Percentiles rank a stretch among this genome's conserved stretches.
These are phyloP conservation scores for Skeletonema menzelii DNA, from an alignment of 108 stramenopile genomes.

Conservation along the genomic window DNA sequence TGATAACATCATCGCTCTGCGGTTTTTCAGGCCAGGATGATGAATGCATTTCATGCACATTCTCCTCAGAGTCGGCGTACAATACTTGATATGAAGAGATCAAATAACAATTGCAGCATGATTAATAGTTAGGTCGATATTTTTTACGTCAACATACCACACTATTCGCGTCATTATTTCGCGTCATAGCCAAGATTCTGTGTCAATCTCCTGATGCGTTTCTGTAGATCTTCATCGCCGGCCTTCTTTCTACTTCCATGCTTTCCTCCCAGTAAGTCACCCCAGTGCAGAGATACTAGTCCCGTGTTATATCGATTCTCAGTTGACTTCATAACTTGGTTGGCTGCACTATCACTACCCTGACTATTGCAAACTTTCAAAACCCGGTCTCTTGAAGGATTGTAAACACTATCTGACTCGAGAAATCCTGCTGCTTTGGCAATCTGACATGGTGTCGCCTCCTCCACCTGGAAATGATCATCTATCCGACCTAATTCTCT, in stretches of 20 bases:
- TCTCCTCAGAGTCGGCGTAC: too few relatives aligned
- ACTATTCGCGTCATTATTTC: neutral
- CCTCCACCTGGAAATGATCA: constrained; percentile 44
- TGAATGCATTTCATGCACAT: too few relatives aligned
- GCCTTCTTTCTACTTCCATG: constrained; percentile 43
- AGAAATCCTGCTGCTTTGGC: constrained; percentile 51
- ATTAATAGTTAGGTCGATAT: too few relatives aligned
- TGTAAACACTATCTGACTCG: constrained; percentile 44
- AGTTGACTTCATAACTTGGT: constrained; percentile 26
- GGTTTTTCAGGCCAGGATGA: too few relatives aligned
- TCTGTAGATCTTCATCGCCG: constrained; percentile 31
- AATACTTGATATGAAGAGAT: too few relatives aligned
- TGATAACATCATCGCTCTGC: too few relatives aligned
- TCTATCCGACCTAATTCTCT: constrained; percentile 32
- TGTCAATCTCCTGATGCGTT: constrained; percentile 21
- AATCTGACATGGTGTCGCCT: constrained; percentile 46
- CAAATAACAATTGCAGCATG: too few relatives aligned
- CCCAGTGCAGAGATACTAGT: constrained; percentile 40
- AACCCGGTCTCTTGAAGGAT: constrained; percentile 42
- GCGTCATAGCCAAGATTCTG: constrained; percentile 19
- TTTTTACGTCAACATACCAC: neutral
- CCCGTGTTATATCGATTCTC: constrained; percentile 32
- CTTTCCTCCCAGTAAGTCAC: constrained; percentile 53
- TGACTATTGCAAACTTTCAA: constrained; percentile 10
- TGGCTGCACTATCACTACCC: constrained; percentile 1